phyloP scores from a whole-genome alignment of 352 stramenopile species.

The Phytophthora citricola region DNA sequence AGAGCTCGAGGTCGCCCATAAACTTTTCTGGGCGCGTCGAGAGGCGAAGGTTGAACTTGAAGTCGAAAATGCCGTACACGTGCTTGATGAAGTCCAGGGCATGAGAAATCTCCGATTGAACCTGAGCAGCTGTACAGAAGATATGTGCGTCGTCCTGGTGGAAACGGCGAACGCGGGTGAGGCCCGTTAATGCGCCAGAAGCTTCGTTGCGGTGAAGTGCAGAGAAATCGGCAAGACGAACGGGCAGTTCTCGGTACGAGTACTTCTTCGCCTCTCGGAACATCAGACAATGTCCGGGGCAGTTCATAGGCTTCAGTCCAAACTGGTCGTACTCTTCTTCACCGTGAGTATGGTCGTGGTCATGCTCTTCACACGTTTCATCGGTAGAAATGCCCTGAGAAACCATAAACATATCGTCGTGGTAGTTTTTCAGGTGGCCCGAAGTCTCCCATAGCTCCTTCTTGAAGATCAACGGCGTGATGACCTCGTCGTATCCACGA shows the following conservation, averaged over 20 bases:
- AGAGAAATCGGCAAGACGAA: conserved; percentile 95
- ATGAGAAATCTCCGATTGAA: conserved; percentile 95
- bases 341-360: conserved; percentile 25
- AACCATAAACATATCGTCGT: conserved; percentile 96
- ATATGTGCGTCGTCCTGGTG: conserved; percentile 99
- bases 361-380: conserved; percentile 24
- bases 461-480: conserved; percentile 98
- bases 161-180: conserved; percentile 98
- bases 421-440: conserved; percentile 97
- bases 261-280: conserved; percentile 95
- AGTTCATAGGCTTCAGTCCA: conserved; percentile 99
- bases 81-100: conserved; percentile 95
- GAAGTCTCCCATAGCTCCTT: conserved; percentile 98
- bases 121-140: conserved; percentile 96
- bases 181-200: conserved; percentile 95
- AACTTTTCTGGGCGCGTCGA: conserved; percentile 96
- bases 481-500: conserved; percentile 96
- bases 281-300: conserved; percentile 97
- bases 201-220: conserved; percentile 96
- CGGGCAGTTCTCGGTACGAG: conserved; percentile 96
- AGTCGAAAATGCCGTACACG: conserved; percentile 96
- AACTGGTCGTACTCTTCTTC: conserved; percentile 88
- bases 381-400: conserved; percentile 67
- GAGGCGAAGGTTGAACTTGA: conserved; percentile 93
- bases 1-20: conserved; percentile 94